A percentile compares a stretch with the other conserved stretches of the same genome.
These are phyloP conservation scores for Zygotorulaspora chibaensis DNA, from an alignment of 805 yeast species.

Conservation along the genomic window DNA sequence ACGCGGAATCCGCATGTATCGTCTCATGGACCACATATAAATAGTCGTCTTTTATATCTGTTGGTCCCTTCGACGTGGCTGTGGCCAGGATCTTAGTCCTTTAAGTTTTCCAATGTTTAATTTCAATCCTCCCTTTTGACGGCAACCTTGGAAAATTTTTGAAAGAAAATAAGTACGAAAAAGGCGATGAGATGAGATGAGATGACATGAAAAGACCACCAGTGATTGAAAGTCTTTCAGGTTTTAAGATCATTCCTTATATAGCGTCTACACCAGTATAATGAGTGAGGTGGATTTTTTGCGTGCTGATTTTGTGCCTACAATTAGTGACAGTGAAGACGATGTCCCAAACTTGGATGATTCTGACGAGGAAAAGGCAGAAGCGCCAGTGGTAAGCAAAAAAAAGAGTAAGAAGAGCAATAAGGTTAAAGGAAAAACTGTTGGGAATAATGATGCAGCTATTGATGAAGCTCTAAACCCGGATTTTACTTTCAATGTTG, in stretches of 20 bases:
- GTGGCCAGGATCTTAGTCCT: neutral
- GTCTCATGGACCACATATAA: conserved; percentile 25
- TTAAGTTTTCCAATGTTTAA: neutral
- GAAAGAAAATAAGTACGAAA: neutral
- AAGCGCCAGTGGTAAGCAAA: conserved; percentile 18
- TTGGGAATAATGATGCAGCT: conserved; percentile 35
- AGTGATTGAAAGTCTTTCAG: neutral
- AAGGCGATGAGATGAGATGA: conserved; percentile 26
- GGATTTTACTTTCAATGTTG: conserved; percentile 65
- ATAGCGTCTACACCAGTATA: neutral
- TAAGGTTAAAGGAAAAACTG: conserved; percentile 17
- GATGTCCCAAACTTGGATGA: conserved; percentile 53
- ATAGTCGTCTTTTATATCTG: neutral
- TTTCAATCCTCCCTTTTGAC: neutral
- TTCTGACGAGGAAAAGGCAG: conserved; percentile 42
- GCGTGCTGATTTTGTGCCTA: conserved; percentile 50
- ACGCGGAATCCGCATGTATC: conserved; percentile 30
- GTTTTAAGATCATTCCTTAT: neutral
- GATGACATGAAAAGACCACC: neutral
- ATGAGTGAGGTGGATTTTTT: conserved; percentile 8
- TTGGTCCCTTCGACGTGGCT: no score
- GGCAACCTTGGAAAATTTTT: conserved; percentile 1
- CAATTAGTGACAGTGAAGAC: conserved; percentile 74
- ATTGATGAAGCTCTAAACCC: conserved; percentile 62
- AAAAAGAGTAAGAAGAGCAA: conserved; percentile 25